Evolutionary conservation across 129 eudicot genomes (phyloP).

Genomic region (Helianthus annuus): DNA sequence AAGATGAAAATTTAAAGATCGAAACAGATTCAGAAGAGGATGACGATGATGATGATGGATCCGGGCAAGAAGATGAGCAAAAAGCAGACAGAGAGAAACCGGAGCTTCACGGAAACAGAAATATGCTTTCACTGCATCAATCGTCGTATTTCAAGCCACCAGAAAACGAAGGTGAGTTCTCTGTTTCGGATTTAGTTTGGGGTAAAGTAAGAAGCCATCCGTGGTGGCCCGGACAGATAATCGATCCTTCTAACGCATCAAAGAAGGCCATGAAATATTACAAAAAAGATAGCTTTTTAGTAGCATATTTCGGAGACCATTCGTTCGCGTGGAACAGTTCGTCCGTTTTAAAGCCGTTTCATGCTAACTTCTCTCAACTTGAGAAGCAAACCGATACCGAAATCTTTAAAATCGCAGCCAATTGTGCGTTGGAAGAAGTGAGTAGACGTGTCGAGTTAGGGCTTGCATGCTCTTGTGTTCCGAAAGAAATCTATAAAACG

Average conservation of each 20-base stretch:
- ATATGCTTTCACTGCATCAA: constrained; percentile 28
- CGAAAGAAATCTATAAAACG: constrained; percentile 41
- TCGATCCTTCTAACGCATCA: constrained; percentile 71
- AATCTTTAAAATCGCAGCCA: constrained; percentile 62
- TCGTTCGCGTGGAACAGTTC: constrained; percentile 88
- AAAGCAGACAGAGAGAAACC: not conserved
- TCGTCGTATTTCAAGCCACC: constrained; percentile 52
- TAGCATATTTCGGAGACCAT: constrained; percentile 90
- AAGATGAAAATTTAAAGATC: constrained; percentile 32
- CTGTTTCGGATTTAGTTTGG: constrained; percentile 80
- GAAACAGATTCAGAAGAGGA: constrained; percentile 30
- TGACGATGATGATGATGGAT: constrained; percentile 2
- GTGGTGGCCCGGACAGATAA: constrained; percentile 99
- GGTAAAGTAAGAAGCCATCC: constrained; percentile 96
- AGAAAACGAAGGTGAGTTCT: constrained; percentile 60
- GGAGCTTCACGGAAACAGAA: constrained; percentile 31
- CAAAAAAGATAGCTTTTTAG: constrained; percentile 71
- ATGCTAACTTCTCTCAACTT: constrained; percentile 57
- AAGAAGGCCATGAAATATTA: constrained; percentile 77
- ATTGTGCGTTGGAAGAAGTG: constrained; percentile 78
- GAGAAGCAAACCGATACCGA: constrained; percentile 75
- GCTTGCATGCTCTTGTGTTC: constrained; percentile 73
- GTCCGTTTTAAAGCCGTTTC: constrained; percentile 63
- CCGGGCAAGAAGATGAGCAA: constrained; percentile 27
- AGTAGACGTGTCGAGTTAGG: constrained; percentile 77